These are phyloP conservation scores for Diplodia corticola DNA, from an alignment of 2,329 filamentous ascomycete genomes.

Conservation along the genomic window DNA sequence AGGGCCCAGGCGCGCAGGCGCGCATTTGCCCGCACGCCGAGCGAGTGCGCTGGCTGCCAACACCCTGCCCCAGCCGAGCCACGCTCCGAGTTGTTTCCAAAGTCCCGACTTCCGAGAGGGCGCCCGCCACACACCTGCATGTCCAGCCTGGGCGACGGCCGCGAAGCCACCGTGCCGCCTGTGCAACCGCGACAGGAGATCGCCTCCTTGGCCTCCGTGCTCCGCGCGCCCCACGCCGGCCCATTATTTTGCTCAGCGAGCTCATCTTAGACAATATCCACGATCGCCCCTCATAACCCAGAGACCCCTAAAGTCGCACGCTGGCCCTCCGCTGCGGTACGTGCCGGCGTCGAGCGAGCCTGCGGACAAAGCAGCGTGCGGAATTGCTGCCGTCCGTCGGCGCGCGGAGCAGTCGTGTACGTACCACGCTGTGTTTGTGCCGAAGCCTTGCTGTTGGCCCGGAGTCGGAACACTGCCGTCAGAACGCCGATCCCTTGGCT, in stretches of 20 bases:
- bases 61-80: background rate
- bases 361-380: background rate
- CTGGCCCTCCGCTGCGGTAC: constrained; percentile 3
- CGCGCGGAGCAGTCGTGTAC: background rate
- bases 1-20: background rate
- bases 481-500: background rate
- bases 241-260: constrained; percentile 15
- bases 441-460: background rate
- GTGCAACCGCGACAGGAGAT: constrained; percentile 9
- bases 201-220: constrained; percentile 1
- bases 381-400: background rate
- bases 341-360: background rate
- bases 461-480: background rate
- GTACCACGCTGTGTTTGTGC: background rate
- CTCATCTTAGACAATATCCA: constrained; percentile 18
- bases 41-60: background rate
- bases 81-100: background rate
- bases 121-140: constrained; percentile 1
- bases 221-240: background rate
- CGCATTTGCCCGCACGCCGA: background rate
- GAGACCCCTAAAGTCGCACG: background rate
- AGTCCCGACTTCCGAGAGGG: background rate
- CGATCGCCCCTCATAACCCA: constrained; percentile 9
- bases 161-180: background rate
- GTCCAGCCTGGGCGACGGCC: background rate